Conservation (phyloP, 2,329 filamentous ascomycete genomes). For the Ophiocordyceps camponoti-rufipedis region DNA sequence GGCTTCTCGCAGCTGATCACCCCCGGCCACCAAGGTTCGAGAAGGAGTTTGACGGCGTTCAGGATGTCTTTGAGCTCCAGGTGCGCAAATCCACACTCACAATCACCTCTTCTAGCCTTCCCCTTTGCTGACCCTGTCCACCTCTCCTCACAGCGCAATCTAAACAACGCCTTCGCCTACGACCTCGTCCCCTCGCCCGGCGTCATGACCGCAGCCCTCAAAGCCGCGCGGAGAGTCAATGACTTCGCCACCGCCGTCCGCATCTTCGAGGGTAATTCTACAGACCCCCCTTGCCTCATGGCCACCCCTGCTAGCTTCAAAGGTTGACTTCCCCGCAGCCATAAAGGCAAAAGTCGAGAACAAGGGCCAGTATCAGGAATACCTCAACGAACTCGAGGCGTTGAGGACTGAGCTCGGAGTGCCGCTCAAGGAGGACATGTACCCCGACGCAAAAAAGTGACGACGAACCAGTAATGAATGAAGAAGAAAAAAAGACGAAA, state of each 20-base stretch:
- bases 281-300: not conserved
- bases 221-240: constrained; percentile 88
- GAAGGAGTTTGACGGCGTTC: constrained; percentile 95
- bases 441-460: constrained; percentile 43
- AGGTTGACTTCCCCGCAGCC: constrained; percentile 34
- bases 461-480: constrained; percentile 3
- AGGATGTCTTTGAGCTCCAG: constrained; percentile 99
- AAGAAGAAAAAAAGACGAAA: constrained; percentile 10
- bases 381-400: constrained; percentile 81
- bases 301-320: not conserved
- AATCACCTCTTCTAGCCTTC: not conserved
- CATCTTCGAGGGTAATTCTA: constrained; percentile 74
- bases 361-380: constrained; percentile 91
- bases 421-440: constrained; percentile 80
- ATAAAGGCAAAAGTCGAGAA: constrained; percentile 99
- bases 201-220: constrained; percentile 80
- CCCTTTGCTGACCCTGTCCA: not conserved
- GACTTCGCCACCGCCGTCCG: constrained; percentile 97
- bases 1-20: not conserved
- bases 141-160: constrained; percentile 44
- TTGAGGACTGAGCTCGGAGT: constrained; percentile 89
- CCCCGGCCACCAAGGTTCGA: constrained; percentile 53
- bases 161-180: constrained; percentile 99
- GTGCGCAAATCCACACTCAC: constrained; percentile 26
- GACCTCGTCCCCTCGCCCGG: constrained; percentile 92